Base-by-base conservation (phyloP, 2,329 filamentous ascomycete species). In the Colletotrichum chrysophilum region DNA sequence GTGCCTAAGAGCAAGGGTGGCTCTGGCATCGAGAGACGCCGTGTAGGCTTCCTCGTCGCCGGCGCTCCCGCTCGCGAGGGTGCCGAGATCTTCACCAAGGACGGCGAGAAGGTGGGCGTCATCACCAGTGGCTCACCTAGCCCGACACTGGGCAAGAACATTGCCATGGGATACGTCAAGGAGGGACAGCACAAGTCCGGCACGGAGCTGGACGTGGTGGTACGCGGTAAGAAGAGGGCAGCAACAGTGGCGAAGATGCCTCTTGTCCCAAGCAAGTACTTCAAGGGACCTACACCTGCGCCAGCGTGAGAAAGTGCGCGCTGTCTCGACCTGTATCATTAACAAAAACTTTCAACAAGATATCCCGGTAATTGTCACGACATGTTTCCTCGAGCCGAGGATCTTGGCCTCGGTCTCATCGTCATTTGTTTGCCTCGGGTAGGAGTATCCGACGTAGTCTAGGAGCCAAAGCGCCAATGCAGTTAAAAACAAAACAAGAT, bases 131-230 rank as follows among this genome's bases (percentile, higher is more conserved):
- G 97, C 18, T 95, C 95, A 78, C 97, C 97, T 1, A 96, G 94
- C 82, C 97, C 97, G 4, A 95, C 94, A 0, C 87, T 98, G 64
- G 93, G 93, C 78, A 94, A 94, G 88, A 98, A 98, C 84, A 96
- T 99, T 77, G 96, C 96, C 72, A 99, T 99, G 97, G 97, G 93
- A 0, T 98, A 98, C 82, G 89, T 98, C 82, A 92, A 92, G 85
- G 92, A 94, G 77, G 95, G 95, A 0, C 86, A 93, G 83, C 95
- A 98, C 84, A 97, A 97, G 89, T 89, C 91, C 36, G 96, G 95
- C 13, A 98, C 95, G 1, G 93, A 96, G 86, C 87, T 98, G 8
- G 90, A 93, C 21, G 93, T 98, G 5, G 84, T 95, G 52, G 93
- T 98, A 3, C 89, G 96, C 69, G 96, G 95, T 24, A 94, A 93